A percentile compares a stretch with the other conserved stretches of the same genome.
Evolutionary conservation across 2,329 filamentous ascomycete genomes (phyloP).

Genomic region (Chaetomium olivaceum): DNA sequence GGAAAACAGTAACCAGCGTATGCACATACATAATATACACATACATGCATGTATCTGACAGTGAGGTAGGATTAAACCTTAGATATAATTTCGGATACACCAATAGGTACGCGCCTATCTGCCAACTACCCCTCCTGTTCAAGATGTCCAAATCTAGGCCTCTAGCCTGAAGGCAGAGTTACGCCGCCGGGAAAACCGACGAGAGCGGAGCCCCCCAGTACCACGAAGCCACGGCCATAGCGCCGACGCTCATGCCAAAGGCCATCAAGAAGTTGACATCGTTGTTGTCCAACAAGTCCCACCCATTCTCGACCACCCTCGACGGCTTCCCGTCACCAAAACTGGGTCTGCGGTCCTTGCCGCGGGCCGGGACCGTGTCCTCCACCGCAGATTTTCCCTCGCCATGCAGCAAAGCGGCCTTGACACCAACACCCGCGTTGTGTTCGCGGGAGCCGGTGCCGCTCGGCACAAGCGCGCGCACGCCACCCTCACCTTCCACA

Average conservation of each 20-base stretch:
- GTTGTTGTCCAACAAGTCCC: constrained; percentile 88
- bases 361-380: constrained; percentile 40
- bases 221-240: constrained; percentile 66
- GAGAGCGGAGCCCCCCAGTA: constrained; percentile 58
- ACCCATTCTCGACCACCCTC: constrained; percentile 63
- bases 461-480: constrained; percentile 52
- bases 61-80: background rate
- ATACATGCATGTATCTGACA: background rate
- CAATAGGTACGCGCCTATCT: background rate
- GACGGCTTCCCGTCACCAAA: constrained; percentile 60
- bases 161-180: background rate
- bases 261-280: constrained; percentile 95
- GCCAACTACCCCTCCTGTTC: background rate
- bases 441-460: constrained; percentile 31
- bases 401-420: constrained; percentile 45
- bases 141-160: background rate
- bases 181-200: constrained; percentile 34
- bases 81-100: background rate
- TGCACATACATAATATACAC: background rate
- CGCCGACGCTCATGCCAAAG: constrained; percentile 72
- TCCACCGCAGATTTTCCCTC: constrained; percentile 49
- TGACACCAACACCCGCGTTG: constrained; percentile 42
- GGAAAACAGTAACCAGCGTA: no score
- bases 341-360: constrained; percentile 53
- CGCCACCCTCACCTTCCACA: constrained; percentile 80